phyloP scores from a whole-genome alignment of 1,284 basidiomycete genomes.

The Clitocybe nebularis region DNA sequence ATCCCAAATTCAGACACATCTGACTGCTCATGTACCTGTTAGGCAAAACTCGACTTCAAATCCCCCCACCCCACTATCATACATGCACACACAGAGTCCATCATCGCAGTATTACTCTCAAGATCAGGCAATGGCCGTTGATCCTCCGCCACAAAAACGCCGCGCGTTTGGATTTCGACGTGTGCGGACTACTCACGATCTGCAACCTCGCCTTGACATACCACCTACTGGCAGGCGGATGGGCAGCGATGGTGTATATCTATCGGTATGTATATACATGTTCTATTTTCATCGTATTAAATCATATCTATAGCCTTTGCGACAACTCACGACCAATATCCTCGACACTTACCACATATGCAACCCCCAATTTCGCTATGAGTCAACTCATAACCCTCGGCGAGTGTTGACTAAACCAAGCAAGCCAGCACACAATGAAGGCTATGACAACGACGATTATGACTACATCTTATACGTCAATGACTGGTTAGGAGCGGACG shows the following conservation, averaged over 20 bases:
- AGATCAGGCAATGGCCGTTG: conserved; percentile 67
- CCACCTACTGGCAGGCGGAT: conserved; percentile 60
- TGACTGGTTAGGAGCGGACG: conserved; percentile 88
- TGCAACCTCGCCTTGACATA: conserved; percentile 63
- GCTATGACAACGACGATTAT: conserved; percentile 95
- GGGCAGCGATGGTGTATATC: conserved; percentile 57
- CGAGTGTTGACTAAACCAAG: conserved; percentile 94
- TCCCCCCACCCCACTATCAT: conserved; percentile 67
- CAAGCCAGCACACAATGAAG: conserved; percentile 91
- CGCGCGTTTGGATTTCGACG: conserved; percentile 68
- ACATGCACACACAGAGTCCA: conserved; percentile 48
- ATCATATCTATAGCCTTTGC: conserved; percentile 59
- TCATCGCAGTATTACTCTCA: conserved; percentile 54
- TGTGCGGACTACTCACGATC: conserved; percentile 65
- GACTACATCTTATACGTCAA: conserved; percentile 98
- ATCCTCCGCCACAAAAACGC: conserved; percentile 62
- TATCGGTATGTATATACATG: conserved; percentile 48
- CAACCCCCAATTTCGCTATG: conserved; percentile 91
- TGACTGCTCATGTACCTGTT: conserved; percentile 39
- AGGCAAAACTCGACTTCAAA: conserved; percentile 54
- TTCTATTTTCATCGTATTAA: conserved; percentile 15
- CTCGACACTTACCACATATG: conserved; percentile 89
- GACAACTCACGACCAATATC: conserved; percentile 83
- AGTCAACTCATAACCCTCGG: conserved; percentile 87
- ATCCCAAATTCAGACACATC: conserved; percentile 41